These are phyloP conservation scores for Ogataea methanolica DNA, from an alignment of 805 yeast genomes.

Conservation along the genomic window DNA sequence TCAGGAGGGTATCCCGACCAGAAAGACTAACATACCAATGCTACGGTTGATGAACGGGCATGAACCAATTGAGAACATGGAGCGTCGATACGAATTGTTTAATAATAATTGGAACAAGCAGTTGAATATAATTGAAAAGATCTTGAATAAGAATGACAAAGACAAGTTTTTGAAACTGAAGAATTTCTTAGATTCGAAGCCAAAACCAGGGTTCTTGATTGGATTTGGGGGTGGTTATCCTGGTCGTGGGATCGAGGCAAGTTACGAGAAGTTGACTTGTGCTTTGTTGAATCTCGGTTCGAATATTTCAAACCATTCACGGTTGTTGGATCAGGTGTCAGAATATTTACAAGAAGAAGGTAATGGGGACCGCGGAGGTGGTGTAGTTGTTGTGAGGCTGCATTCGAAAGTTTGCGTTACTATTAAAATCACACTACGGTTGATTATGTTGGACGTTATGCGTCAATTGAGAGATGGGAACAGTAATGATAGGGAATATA, in stretches of 20 bases:
- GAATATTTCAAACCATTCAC: conserved; percentile 37
- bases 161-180: conserved; percentile 32
- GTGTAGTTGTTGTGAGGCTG: conserved; percentile 26
- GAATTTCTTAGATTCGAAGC: conserved; percentile 16
- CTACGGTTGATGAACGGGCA: conserved; percentile 37
- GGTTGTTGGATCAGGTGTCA: conserved; percentile 27
- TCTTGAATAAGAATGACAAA: conserved; percentile 29
- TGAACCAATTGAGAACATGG: conserved; percentile 35
- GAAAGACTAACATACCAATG: conserved; percentile 33
- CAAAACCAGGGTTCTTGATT: conserved; percentile 2
- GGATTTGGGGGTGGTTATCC: neutral
- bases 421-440: conserved; percentile 32
- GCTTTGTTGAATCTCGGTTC: conserved; percentile 38
- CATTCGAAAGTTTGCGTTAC: conserved; percentile 35
- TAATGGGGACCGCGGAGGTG: conserved; percentile 1
- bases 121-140: conserved; percentile 24
- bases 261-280: conserved; percentile 25
- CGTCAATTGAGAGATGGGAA: conserved; percentile 2
- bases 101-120: conserved; percentile 35
- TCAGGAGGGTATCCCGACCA: conserved; percentile 16
- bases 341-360: conserved; percentile 8
- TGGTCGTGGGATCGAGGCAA: conserved; percentile 1
- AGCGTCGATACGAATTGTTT: conserved; percentile 38
- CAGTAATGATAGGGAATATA: neutral
- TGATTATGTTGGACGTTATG: conserved; percentile 27